These are phyloP conservation scores for Neurospora sp. DNA, from an alignment of 495 filamentous ascomycete genomes.

Conservation along the genomic window DNA sequence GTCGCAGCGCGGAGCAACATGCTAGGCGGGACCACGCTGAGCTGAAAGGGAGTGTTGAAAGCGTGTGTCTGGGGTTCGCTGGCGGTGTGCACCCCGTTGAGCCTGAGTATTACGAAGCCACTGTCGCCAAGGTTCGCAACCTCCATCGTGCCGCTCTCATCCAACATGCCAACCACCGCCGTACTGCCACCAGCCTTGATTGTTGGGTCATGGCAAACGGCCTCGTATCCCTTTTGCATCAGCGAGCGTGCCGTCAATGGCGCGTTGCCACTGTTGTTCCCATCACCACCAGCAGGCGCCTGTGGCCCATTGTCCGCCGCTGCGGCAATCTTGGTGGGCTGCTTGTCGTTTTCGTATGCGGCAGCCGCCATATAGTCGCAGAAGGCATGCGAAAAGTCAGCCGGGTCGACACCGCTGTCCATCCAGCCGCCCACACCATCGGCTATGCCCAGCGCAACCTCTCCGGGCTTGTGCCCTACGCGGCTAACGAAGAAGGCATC, in stretches of 20 bases:
- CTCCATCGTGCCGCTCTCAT: constrained; percentile 60
- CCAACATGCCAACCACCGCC: constrained; percentile 69
- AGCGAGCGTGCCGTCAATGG: constrained; percentile 53
- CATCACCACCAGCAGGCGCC: constrained; percentile 5
- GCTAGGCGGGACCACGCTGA: constrained; percentile 74
- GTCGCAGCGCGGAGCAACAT: constrained; percentile 64
- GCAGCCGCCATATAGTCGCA: constrained; percentile 80
- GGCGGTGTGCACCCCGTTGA: constrained; percentile 71
- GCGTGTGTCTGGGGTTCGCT: constrained; percentile 87
- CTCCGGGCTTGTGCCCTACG: constrained; percentile 46
- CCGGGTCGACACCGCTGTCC: constrained; percentile 82
- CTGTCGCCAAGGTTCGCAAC: constrained; percentile 96
- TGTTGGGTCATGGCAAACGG: constrained; percentile 58
- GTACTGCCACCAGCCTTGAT: constrained; percentile 84
- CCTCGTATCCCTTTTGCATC: constrained; percentile 75
- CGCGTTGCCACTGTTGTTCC: neutral
- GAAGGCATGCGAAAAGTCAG: constrained; percentile 90
- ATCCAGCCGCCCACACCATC: constrained; percentile 95
- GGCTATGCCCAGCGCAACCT: constrained; percentile 73
- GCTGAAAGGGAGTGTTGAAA: constrained; percentile 95
- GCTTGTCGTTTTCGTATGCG: constrained; percentile 43
- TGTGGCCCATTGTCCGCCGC: constrained; percentile 6
- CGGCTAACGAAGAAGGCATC: constrained; percentile 91
- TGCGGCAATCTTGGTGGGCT: neutral
- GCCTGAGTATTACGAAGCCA: constrained; percentile 78